Conservation (phyloP, 2,329 filamentous ascomycete species). For the Chrysosporium queenslandicum region DNA sequence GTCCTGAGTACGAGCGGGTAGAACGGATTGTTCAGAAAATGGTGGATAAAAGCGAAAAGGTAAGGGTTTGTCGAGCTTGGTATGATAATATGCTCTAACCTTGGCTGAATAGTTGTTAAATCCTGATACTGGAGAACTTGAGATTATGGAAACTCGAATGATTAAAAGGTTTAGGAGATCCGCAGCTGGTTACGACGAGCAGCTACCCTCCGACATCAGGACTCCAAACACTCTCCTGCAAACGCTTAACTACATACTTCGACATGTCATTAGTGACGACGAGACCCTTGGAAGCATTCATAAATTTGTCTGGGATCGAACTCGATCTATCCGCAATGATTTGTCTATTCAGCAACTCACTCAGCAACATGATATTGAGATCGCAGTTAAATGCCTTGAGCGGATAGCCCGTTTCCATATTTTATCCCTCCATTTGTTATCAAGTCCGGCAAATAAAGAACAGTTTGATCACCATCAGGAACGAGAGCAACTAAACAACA, state of each 20-base stretch:
- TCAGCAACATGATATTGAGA: conserved; percentile 45
- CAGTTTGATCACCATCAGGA: conserved; percentile 51
- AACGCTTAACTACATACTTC: conserved; percentile 41
- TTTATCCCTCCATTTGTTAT: conserved; percentile 51
- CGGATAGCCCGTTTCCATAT: conserved; percentile 56
- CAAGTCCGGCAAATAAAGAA: conserved; percentile 41
- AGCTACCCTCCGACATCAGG: conserved; percentile 54
- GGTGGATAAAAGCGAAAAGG: conserved; percentile 51
- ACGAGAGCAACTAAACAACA: conserved; percentile 54
- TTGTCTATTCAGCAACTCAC: conserved; percentile 54
- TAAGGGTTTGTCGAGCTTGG: conserved; percentile 22
- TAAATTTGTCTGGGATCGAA: conserved; percentile 57
- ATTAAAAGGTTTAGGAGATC: conserved; percentile 55
- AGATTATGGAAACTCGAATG: conserved; percentile 40
- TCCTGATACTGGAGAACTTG: conserved; percentile 26
- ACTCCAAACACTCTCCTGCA: conserved; percentile 43
- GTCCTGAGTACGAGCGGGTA: conserved; percentile 53
- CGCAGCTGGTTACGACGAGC: conserved; percentile 53
- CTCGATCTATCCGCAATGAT: conserved; percentile 55
- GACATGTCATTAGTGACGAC: conserved; percentile 43
- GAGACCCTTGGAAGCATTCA: conserved; percentile 46
- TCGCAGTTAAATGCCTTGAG: conserved; percentile 52
- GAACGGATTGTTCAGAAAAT: conserved; percentile 53
- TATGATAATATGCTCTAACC: conserved; percentile 12
- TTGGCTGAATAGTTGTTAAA: conserved; percentile 25